These are phyloP conservation scores for Fraxinus paxiana DNA, from an alignment of 305 asterid genomes.

Conservation along the genomic window DNA sequence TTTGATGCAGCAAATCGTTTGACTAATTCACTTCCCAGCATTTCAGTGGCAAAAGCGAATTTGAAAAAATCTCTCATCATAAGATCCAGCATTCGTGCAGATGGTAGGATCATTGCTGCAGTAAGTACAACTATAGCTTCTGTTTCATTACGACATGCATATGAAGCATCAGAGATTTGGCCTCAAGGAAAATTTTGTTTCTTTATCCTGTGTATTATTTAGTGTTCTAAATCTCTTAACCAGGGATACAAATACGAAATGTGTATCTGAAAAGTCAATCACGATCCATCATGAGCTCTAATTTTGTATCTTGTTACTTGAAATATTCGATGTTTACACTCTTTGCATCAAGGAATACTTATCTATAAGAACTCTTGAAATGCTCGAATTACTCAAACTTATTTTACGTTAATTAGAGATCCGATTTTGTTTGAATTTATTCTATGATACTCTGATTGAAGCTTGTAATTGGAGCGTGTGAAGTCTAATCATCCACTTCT, in stretches of 20 bases:
- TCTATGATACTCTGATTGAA: neutral
- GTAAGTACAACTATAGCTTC: neutral
- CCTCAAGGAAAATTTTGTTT: neutral
- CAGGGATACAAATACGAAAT: neutral
- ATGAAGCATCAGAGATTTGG: neutral
- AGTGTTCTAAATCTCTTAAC: neutral
- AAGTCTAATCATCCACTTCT: neutral
- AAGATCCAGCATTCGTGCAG: neutral
- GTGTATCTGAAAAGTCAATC: neutral
- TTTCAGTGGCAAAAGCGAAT: neutral
- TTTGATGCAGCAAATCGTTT: conserved; percentile 3
- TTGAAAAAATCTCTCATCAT: neutral
- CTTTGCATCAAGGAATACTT: neutral
- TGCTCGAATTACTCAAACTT: neutral
- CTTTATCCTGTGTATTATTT: neutral
- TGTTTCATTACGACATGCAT: neutral
- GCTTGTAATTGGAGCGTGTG: neutral
- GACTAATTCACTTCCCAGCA: neutral
- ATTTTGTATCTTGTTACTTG: neutral
- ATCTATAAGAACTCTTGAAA: neutral
- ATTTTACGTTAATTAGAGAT: neutral
- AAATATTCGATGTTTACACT: neutral
- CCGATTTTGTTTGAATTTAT: neutral
- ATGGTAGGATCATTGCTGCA: neutral
- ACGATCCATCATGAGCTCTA: neutral